Evolutionary conservation across 192 early-diverging fungal species (phyloP).

Genomic region (Thamnidium elegans): DNA sequence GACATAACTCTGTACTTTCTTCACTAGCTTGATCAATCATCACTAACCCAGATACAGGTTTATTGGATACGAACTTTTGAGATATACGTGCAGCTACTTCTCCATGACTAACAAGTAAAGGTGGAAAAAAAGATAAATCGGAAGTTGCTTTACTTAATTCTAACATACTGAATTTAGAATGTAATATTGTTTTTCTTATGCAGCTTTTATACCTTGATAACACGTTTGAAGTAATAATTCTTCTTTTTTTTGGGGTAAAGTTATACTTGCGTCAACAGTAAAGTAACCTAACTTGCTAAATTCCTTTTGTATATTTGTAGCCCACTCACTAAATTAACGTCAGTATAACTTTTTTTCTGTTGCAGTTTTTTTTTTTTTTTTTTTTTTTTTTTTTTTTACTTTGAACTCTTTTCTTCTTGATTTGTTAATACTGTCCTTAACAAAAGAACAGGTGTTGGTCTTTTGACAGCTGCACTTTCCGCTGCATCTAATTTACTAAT

Average conservation of each 20-base stretch:
- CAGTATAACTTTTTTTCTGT: not conserved
- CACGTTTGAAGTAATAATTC: not conserved
- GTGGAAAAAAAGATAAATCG: constrained; percentile 23
- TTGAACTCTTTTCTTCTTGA: not conserved
- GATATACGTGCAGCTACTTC: constrained; percentile 10
- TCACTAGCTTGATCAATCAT: not conserved
- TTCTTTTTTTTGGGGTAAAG: not conserved
- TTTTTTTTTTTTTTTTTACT: not conserved
- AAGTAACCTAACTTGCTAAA: not conserved
- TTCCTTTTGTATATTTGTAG: not conserved
- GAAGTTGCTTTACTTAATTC: constrained; percentile 11
- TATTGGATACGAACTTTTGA: constrained; percentile 24
- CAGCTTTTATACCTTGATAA: constrained; percentile 4
- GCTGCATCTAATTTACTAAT: not conserved
- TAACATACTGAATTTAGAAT: not conserved
- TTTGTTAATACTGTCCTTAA: constrained; percentile 6
- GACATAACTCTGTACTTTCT: not conserved
- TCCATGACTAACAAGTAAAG: constrained; percentile 17
- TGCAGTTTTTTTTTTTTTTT: not conserved
- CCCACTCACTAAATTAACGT: constrained; percentile 1
- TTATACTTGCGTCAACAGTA: not conserved
- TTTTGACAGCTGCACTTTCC: not conserved
- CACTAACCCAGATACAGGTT: constrained; percentile 22
- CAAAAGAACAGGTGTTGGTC: constrained; percentile 11
- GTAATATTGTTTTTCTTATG: not conserved